Evolutionary conservation across 768 basidiomycete species (phyloP), one percentile per base, ranked within the genome.

Genomic region (Sarcomyxa edulis): DNA sequence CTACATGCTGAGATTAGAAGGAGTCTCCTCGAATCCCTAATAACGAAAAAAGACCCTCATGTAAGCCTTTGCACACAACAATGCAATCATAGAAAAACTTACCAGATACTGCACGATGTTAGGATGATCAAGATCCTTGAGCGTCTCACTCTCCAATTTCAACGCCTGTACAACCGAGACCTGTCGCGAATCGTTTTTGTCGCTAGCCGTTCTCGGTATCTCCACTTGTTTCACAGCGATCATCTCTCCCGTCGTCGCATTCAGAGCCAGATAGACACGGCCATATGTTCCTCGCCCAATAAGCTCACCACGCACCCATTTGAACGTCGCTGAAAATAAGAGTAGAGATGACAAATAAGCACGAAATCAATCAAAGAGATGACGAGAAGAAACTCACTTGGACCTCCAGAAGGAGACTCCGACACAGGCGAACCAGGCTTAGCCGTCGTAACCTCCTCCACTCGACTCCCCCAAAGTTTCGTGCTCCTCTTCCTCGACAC

Each of bases 171-270:
- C 88, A 45, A 94, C 82, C 20, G 77, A 78, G 39, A 76, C 67
- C 50, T 95, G 93, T 22, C 93, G 76, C 12, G 76, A 72, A 59
- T 98, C 93, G 47, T 79, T 85, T 60, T 85, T 88, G 63, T 99
- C 96, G 52, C 87, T 91, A 12, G 81, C 79, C 6, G 92, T 94
- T 35, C 80, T 78, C 2, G 96, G 95, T 42, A 94, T 76, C 58
- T 98, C 96, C 32, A 99, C 96, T 62, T 98, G 96, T 62, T 99
- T 99, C 47, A 99, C 96, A 12, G 96, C 96, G 52, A 98, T 93
- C 90, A 97, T 95, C 62, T 98, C 94, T 41, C 93, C 93, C 0
- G 93, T 95, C 3, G 90, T 93, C 22, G 89, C 91, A 56, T 98
- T 98, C 42, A 98, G 68, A 12, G 91, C 96, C 39, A 98, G 78